Evolutionary conservation across 2,329 filamentous ascomycete genomes (phyloP).

Genomic region (Aspergillus vadensis): DNA sequence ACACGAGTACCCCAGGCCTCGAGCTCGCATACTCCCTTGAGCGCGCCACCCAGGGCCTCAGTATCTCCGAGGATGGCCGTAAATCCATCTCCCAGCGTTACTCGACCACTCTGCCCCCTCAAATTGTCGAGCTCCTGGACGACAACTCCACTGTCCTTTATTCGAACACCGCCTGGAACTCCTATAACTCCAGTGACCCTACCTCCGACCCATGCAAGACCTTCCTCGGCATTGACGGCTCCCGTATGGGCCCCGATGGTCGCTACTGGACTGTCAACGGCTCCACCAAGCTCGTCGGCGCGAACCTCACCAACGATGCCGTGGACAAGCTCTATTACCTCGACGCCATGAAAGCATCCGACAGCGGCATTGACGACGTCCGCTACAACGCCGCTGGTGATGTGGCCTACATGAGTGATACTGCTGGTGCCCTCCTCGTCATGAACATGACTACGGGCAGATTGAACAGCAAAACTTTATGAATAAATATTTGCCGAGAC

Average conservation of each 20-base stretch:
- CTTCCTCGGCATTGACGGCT: constrained; percentile 4
- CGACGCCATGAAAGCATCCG: not conserved
- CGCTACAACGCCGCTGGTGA: constrained; percentile 1
- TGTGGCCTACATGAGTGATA: constrained; percentile 4
- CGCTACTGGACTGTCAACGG: constrained; percentile 6
- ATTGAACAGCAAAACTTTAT: too few relatives aligned
- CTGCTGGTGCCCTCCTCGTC: not conserved
- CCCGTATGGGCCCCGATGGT: not conserved
- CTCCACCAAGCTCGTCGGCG: constrained; percentile 2
- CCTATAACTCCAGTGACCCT: constrained; percentile 1
- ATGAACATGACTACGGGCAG: constrained; percentile 6
- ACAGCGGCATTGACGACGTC: constrained; percentile 2
- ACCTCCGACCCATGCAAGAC: not conserved
- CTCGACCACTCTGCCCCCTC: not conserved
- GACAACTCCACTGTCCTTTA: not conserved
- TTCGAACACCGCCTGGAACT: not conserved
- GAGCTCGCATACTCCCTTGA: not conserved
- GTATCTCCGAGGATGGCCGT: not conserved
- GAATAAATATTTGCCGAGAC: too few relatives aligned
- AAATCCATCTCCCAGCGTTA: not conserved
- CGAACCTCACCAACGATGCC: constrained; percentile 5
- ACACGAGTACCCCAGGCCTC: not conserved
- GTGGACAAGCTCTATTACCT: constrained; percentile 7
- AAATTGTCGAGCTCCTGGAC: not conserved
- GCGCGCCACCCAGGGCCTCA: constrained; percentile 3